phyloP scores from a whole-genome alignment of 345 rosid species.

The Cardamine occulta region DNA sequence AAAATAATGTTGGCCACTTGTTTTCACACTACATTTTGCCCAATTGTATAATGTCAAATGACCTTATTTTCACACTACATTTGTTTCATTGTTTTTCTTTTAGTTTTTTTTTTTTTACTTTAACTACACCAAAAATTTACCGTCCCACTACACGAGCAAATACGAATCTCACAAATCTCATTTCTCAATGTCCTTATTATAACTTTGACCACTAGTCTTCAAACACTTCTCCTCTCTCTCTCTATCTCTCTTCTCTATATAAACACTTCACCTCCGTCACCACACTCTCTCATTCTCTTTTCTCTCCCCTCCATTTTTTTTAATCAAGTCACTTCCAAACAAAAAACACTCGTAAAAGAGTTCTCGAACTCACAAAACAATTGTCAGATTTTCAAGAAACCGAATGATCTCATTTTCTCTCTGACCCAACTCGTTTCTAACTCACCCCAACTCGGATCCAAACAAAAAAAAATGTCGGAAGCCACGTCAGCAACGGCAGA shows the following conservation, averaged over 20 bases:
- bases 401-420: constrained; percentile 24
- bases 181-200: constrained; percentile 3
- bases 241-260: constrained; percentile 25
- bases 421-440: constrained; percentile 32
- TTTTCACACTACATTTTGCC: too few species aligned
- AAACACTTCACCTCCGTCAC: constrained; percentile 21
- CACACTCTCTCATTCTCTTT: constrained; percentile 33
- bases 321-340: constrained; percentile 23
- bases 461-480: constrained; percentile 60
- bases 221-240: not conserved
- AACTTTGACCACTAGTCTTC: constrained; percentile 55
- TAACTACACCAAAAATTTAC: not conserved
- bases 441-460: constrained; percentile 22
- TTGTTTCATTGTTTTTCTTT: too few species aligned
- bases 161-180: constrained; percentile 30
- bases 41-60: too few species aligned
- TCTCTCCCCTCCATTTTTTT: not conserved
- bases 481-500: constrained; percentile 40
- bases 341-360: constrained; percentile 38
- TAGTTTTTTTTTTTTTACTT: not conserved
- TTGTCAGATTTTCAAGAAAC: constrained; percentile 42
- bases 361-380: constrained; percentile 48
- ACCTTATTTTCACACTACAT: too few species aligned
- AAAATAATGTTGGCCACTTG: too few species aligned
- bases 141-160: not conserved